phyloP scores from a whole-genome alignment of 345 rosid species.

The Eucalyptus victrix region DNA sequence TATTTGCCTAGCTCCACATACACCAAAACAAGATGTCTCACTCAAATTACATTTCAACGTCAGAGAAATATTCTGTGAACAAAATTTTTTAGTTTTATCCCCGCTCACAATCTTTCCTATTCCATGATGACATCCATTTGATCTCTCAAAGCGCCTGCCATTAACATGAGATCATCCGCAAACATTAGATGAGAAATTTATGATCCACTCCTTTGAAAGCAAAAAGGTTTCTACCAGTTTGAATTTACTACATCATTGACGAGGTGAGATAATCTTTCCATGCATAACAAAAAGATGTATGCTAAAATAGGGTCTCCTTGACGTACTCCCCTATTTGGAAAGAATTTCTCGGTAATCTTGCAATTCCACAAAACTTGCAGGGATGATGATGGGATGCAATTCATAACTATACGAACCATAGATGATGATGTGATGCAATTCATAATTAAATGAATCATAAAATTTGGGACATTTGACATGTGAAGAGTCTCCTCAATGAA shows the following conservation, averaged over 20 bases:
- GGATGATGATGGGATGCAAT: no score
- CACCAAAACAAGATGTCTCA: neutral
- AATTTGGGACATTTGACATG: no score
- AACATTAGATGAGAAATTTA: neutral
- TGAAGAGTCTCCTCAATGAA: no score
- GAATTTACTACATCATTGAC: neutral
- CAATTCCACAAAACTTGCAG: neutral
- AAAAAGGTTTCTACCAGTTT: neutral
- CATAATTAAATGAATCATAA: no score
- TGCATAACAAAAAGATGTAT: neutral
- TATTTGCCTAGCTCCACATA: neutral
- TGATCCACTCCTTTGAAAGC: neutral
- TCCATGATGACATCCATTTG: neutral
- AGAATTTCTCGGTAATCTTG: neutral
- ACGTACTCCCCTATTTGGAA: neutral
- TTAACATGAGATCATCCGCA: neutral
- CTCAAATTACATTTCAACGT: neutral
- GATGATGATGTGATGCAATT: no score
- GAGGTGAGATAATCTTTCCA: neutral
- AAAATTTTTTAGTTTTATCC: neutral
- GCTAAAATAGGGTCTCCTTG: neutral
- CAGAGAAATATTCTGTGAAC: neutral
- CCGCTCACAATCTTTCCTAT: neutral
- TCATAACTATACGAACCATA: no score
- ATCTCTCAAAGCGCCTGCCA: neutral